A percentile compares a stretch with the other conserved stretches of the same genome.
Conservation (phyloP, 257 asterid genomes). For the Cruciata laevipes region DNA sequence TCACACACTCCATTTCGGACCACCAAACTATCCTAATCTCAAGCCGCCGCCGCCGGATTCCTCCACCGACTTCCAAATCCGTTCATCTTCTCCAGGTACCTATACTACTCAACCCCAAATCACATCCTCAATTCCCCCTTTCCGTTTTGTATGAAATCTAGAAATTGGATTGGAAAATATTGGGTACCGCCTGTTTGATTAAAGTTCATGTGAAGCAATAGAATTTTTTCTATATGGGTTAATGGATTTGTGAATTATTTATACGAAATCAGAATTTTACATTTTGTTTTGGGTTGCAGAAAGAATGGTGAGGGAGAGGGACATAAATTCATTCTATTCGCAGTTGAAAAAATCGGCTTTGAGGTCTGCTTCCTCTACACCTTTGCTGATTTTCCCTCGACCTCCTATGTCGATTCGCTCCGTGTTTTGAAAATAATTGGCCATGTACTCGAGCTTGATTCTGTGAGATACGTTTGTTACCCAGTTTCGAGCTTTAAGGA, state of each 20-base stretch:
- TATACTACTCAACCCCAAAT: conserved; percentile 23
- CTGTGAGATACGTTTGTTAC: conserved; percentile 93
- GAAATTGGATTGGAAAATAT: neutral
- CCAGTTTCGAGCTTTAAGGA: conserved; percentile 90
- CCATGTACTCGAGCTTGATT: conserved; percentile 83
- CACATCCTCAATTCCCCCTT: conserved; percentile 9
- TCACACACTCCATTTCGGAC: conserved; percentile 9
- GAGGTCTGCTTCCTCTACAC: conserved; percentile 56
- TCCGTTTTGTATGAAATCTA: neutral
- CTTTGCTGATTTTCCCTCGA: conserved; percentile 80
- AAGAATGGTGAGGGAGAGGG: conserved; percentile 81
- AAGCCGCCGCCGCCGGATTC: neutral
- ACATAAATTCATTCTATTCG: conserved; percentile 57
- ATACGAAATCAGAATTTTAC: conserved; percentile 15
- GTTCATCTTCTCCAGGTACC: conserved; percentile 21
- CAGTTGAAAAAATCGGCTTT: conserved; percentile 60
- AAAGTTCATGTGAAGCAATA: neutral
- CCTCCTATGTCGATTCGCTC: conserved; percentile 90
- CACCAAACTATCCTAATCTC: neutral
- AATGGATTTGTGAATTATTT: neutral
- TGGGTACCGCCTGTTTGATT: neutral
- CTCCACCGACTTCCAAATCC: conserved; percentile 19
- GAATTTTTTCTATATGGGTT: neutral
- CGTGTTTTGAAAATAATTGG: conserved; percentile 84
- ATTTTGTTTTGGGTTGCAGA: conserved; percentile 14